Conservation (phyloP, 495 filamentous ascomycete species). For the Astrocystis sublimbata region DNA sequence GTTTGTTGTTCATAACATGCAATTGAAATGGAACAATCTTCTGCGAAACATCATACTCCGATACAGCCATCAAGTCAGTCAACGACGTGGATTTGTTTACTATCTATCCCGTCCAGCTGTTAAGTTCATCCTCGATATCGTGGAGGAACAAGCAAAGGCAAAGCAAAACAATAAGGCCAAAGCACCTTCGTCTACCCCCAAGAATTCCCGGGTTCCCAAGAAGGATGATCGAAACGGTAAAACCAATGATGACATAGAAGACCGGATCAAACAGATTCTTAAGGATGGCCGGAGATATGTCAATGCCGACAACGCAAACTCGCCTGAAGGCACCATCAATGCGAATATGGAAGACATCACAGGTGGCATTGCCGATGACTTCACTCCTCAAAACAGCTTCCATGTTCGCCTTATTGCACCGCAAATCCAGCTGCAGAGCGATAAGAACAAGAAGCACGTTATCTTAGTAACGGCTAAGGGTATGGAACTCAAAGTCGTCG, state of each 20-base stretch:
- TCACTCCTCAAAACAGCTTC: slow-evolving; percentile 90
- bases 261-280: slow-evolving; percentile 84
- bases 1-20: slow-evolving; percentile 95
- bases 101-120: slow-evolving; percentile 94
- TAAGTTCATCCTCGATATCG: slow-evolving; percentile 96
- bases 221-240: slow-evolving; percentile 40
- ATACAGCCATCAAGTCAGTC: slow-evolving; percentile 96
- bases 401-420: slow-evolving; percentile 93
- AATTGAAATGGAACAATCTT: slow-evolving; percentile 97
- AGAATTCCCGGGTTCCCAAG: slow-evolving; percentile 26
- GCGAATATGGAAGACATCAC: slow-evolving; percentile 59
- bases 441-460: slow-evolving; percentile 92
- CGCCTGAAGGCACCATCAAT: slow-evolving; percentile 36
- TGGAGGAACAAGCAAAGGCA: slow-evolving; percentile 84
- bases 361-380: slow-evolving; percentile 82
- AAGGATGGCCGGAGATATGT: slow-evolving; percentile 83
- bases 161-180: slow-evolving; percentile 45
- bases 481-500: slow-evolving; percentile 95
- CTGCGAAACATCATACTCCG: slow-evolving; percentile 93
- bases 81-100: slow-evolving; percentile 94
- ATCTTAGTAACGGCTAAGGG: slow-evolving; percentile 91
- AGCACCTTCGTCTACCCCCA: slow-evolving; percentile 36
- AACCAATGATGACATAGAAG: slow-evolving; percentile 65
- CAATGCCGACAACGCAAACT: slow-evolving; percentile 55
- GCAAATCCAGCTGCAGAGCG: slow-evolving; percentile 95